These are phyloP conservation scores for Mucor lusitanicus DNA, from an alignment of 371 early-diverging fungal genomes.

Conservation along the genomic window DNA sequence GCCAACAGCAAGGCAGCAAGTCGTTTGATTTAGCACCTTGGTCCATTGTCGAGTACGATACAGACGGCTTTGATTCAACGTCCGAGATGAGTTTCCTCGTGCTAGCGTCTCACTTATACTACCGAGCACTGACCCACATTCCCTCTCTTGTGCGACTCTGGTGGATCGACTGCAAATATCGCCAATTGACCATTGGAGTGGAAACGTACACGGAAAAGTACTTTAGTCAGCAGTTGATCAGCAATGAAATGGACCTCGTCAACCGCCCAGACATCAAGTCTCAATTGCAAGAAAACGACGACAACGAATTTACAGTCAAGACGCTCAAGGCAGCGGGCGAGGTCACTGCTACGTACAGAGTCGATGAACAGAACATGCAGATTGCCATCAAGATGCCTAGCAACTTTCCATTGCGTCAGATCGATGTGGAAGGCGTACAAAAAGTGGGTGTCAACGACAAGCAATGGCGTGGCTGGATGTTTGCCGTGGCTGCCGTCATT, in stretches of 20 bases:
- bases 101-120: conserved; percentile 76
- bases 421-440: conserved; percentile 78
- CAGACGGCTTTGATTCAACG: conserved; percentile 61
- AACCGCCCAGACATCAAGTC: conserved; percentile 51
- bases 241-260: conserved; percentile 62
- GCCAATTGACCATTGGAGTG: conserved; percentile 74
- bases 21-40: conserved; percentile 75
- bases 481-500: conserved; percentile 78
- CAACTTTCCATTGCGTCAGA: conserved; percentile 81
- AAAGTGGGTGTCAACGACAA: conserved; percentile 86
- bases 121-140: conserved; percentile 58
- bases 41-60: conserved; percentile 68
- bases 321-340: conserved; percentile 69
- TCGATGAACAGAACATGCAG: conserved; percentile 89
- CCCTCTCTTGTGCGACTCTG: conserved; percentile 78
- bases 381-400: conserved; percentile 80
- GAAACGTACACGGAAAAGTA: conserved; percentile 78
- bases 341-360: conserved; percentile 73
- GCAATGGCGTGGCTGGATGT: conserved; percentile 90
- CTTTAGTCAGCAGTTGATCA: conserved; percentile 69
- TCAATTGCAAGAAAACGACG: conserved; percentile 49
- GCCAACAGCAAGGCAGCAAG: conserved; percentile 33
- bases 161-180: conserved; percentile 83
- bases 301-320: conserved; percentile 70
- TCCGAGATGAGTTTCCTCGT: conserved; percentile 65